Percentiles rank a stretch among this genome's conserved stretches.
phyloP scores from a whole-genome alignment of 2,329 filamentous ascomycete species.

The Moelleriella libera region DNA sequence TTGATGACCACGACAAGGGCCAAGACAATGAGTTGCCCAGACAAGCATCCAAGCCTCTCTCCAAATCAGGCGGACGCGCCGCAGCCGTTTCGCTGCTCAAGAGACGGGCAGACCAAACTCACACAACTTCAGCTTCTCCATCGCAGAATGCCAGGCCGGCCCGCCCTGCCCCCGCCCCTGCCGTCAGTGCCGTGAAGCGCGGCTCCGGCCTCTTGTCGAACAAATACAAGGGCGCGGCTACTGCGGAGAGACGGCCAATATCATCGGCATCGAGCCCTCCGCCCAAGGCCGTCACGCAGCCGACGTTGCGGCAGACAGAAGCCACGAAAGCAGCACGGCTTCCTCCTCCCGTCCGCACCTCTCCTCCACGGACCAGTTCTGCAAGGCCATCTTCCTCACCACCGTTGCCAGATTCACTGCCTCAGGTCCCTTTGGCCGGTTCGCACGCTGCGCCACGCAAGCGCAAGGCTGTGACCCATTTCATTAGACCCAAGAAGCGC shows the following conservation, averaged over 20 bases:
- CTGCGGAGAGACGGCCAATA: not conserved
- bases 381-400: too few relatives aligned
- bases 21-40: not conserved
- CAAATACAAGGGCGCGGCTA: slow-evolving; percentile 6
- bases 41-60: too few relatives aligned
- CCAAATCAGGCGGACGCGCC: too few relatives aligned
- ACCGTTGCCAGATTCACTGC: too few relatives aligned
- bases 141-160: not conserved
- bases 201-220: slow-evolving; percentile 3
- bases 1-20: not conserved
- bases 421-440: too few relatives aligned
- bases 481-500: slow-evolving; percentile 34
- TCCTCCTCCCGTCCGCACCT: too few relatives aligned
- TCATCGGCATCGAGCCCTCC: not conserved
- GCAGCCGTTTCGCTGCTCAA: not conserved
- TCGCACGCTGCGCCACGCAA: too few relatives aligned
- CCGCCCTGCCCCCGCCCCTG: too few relatives aligned
- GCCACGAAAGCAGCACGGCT: not conserved
- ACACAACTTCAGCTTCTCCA: not conserved
- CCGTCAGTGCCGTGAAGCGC: too few relatives aligned
- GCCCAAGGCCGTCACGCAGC: not conserved
- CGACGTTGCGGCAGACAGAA: not conserved
- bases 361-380: too few relatives aligned
- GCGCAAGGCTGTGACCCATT: slow-evolving; percentile 32
- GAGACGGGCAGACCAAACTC: not conserved